phyloP scores from a whole-genome alignment of 2,329 filamentous ascomycete species.

The Sclerotinia sclerotiorum region DNA sequence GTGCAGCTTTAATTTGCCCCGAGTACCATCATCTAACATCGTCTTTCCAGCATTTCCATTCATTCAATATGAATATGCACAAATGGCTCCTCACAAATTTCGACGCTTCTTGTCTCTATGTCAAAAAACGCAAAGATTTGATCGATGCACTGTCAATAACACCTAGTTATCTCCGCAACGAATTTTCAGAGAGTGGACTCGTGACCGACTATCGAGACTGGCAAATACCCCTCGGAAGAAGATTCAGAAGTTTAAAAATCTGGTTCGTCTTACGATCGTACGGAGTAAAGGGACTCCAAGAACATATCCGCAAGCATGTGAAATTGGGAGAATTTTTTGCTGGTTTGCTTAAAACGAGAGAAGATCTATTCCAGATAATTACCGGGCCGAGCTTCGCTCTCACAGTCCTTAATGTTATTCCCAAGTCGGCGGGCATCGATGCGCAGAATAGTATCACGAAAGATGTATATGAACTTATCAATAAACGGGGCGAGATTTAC shows the following conservation, averaged over 20 bases:
- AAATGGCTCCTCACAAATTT: slow-evolving; percentile 97
- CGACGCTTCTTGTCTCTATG: slow-evolving; percentile 77
- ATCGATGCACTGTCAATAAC: slow-evolving; percentile 76
- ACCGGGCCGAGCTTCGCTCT: slow-evolving; percentile 75
- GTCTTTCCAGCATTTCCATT: slow-evolving; percentile 69
- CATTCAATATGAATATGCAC: slow-evolving; percentile 94
- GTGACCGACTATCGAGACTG: slow-evolving; percentile 97
- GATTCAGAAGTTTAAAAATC: slow-evolving; percentile 87
- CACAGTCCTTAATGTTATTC: slow-evolving; percentile 69
- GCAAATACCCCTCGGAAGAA: slow-evolving; percentile 88
- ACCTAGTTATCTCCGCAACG: slow-evolving; percentile 79
- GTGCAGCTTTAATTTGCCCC: slow-evolving; percentile 76
- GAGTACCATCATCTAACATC: slow-evolving; percentile 71
- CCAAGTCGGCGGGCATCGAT: slow-evolving; percentile 43
- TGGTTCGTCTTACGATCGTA: slow-evolving; percentile 92
- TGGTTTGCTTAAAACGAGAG: slow-evolving; percentile 54
- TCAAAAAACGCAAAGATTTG: slow-evolving; percentile 73
- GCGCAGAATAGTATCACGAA: slow-evolving; percentile 68
- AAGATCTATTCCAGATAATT: slow-evolving; percentile 74
- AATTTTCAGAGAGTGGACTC: slow-evolving; percentile 74
- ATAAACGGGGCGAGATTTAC: slow-evolving; percentile 74
- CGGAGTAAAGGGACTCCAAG: slow-evolving; percentile 72
- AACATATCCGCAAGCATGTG: slow-evolving; percentile 70
- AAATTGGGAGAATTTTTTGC: slow-evolving; percentile 69
- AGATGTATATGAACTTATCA: slow-evolving; percentile 72